Evolutionary conservation across 352 stramenopile species (phyloP), one percentile per base, ranked within the genome.

Genomic region (Chrysophaeum taylorii): DNA sequence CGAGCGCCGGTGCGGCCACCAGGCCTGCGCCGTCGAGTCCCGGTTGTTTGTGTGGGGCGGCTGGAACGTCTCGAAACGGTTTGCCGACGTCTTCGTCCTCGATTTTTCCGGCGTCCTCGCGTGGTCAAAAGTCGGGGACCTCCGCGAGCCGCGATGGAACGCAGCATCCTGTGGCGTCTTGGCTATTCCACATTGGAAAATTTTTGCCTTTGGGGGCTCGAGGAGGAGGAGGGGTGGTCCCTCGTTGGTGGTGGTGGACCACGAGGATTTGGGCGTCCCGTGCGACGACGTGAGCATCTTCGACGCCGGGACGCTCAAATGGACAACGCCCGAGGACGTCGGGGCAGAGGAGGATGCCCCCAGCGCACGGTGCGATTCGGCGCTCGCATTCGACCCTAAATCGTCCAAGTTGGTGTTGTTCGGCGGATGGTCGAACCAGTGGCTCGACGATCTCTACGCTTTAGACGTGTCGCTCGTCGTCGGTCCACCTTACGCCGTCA

Each of bases 171-270:
- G 92, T 23, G 87, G 84, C 39, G 87, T 96, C 2, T 74, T 81
- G 14, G 88, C 90, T 39, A 90, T 96, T 43, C 90, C 90, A 0
- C 71, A 93, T 74, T 94, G 88, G 88, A 96, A 96, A 72, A 75
- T 96, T 4, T 96, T 96, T 66, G 83, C 94, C 63, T 96, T 95
- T 76, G 90, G 90, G 61, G 90, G 90, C 39, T 91, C 70, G 91
- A 86, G 14, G 14, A 48, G 21, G 41, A 12, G 14, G 14, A 48
- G 41, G 41, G 41, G 14, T 12, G 14, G 12, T 48, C 41, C 41
- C 41, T 48, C 21, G 14, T 21, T 21, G 21, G 21, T 48, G 41
- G 12, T 12, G 14, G 21, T 14, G 57, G 57, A 16, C 33, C 31
- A 95, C 52, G 66, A 71, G 15, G 73, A 75, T 89, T 0, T 79